Conservation (phyloP, 139 green algal genomes). For the Eudorina sp. region DNA sequence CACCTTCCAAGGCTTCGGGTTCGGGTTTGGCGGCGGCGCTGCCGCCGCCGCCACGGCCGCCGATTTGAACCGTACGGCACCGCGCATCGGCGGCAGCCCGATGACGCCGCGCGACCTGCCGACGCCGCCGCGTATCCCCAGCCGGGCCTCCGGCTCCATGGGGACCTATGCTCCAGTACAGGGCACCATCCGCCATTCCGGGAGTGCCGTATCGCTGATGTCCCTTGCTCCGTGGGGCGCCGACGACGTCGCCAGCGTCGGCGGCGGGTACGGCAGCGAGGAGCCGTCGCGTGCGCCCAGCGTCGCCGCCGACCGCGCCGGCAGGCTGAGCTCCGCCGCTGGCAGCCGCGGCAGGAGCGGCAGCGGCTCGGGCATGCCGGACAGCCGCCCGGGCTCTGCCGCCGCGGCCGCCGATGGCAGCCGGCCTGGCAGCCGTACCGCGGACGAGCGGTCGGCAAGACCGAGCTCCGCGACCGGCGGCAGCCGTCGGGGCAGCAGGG, state of each 20-base stretch:
- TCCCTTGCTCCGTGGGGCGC: background rate
- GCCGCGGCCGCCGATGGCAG: background rate
- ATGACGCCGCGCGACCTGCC: background rate
- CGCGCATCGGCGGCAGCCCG: background rate
- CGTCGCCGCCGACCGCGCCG: background rate
- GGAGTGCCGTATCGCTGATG: background rate
- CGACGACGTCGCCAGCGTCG: background rate
- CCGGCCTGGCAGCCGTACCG: background rate
- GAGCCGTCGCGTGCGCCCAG: background rate
- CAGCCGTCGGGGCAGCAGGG: background rate
- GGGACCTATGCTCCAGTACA: background rate
- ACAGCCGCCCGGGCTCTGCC: too few species aligned
- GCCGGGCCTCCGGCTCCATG: background rate
- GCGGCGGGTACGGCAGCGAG: slow-evolving; percentile 7
- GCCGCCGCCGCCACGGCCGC: background rate
- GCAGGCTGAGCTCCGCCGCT: background rate
- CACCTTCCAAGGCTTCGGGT: background rate
- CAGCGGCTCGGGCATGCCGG: background rate
- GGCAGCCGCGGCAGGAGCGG: background rate
- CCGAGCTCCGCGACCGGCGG: background rate
- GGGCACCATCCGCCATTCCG: background rate
- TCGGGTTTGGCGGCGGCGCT: background rate
- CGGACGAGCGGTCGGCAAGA: too few species aligned
- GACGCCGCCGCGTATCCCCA: background rate
- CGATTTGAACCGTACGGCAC: background rate